phyloP scores from a whole-genome alignment of 805 yeast genomes.

The Candida tibetensis region DNA sequence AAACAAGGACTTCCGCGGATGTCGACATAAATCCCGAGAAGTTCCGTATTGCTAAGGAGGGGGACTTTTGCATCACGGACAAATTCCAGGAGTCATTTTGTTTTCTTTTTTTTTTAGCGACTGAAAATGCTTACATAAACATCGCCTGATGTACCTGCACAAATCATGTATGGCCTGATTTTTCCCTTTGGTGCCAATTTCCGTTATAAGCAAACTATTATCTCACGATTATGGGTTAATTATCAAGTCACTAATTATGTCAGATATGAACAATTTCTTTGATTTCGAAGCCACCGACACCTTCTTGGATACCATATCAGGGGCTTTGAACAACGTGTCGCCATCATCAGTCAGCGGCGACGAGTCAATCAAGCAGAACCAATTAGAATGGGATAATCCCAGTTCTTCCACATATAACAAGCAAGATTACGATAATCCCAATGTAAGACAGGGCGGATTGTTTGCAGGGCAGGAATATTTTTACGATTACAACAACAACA shows the following conservation, averaged over 20 bases:
- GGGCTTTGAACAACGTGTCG: constrained; percentile 19
- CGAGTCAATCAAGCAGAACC: constrained; percentile 10
- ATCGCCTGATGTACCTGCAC: neutral
- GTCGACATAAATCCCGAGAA: too few relatives aligned
- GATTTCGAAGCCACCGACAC: constrained; percentile 29
- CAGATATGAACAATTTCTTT: constrained; percentile 13
- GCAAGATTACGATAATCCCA: constrained; percentile 8
- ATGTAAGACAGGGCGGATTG: neutral
- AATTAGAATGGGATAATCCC: constrained; percentile 1
- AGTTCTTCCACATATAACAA: constrained; percentile 1
- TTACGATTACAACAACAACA: neutral
- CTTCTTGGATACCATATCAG: constrained; percentile 29
- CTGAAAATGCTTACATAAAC: constrained; percentile 4
- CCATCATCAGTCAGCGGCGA: constrained; percentile 20
- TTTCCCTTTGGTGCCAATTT: constrained; percentile 1
- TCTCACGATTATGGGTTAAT: neutral
- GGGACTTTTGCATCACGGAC: too few relatives aligned
- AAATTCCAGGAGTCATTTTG: too few relatives aligned
- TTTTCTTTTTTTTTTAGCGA: too few relatives aligned
- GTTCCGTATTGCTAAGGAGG: too few relatives aligned
- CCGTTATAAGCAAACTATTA: neutral
- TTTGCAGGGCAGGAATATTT: neutral
- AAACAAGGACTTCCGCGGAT: too few relatives aligned
- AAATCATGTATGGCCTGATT: constrained; percentile 3
- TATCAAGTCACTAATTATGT: constrained; percentile 5